Conservation (phyloP, 345 rosid species). For the Rhodomyrtus tomentosa region DNA sequence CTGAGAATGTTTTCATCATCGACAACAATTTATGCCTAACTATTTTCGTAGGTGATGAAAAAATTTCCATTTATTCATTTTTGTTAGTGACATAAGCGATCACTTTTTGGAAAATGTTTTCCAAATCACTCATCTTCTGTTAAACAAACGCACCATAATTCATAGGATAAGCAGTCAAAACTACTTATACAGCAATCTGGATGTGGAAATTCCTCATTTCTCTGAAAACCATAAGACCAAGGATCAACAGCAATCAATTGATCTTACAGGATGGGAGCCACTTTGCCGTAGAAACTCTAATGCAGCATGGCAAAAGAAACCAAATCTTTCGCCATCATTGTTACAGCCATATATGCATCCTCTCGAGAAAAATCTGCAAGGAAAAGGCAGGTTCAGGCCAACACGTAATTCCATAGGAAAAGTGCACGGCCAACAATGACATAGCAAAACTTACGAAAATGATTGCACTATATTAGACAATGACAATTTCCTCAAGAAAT, state of each 20-base stretch:
- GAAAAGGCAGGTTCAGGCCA: neutral
- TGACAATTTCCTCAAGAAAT: neutral
- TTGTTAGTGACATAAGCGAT: too few relatives aligned
- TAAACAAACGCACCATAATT: too few relatives aligned
- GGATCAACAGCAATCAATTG: neutral
- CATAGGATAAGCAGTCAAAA: neutral
- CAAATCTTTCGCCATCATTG: conserved; percentile 80
- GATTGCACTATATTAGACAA: neutral
- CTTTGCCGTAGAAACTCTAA: conserved; percentile 82
- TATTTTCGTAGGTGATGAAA: too few relatives aligned
- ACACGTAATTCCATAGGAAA: neutral
- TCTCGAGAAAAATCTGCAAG: conserved; percentile 46
- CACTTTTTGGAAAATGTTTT: too few relatives aligned
- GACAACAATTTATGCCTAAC: too few relatives aligned
- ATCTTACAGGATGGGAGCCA: conserved; percentile 79
- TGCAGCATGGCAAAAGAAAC: conserved; percentile 92
- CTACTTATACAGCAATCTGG: neutral
- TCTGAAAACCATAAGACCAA: neutral
- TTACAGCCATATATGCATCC: conserved; percentile 74
- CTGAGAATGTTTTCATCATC: too few relatives aligned
- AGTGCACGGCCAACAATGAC: neutral
- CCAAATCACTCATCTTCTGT: too few relatives aligned
- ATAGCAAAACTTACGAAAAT: neutral
- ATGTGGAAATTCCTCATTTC: neutral
- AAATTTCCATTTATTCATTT: too few relatives aligned